phyloP scores from a whole-genome alignment of 108 stramenopile genomes.

The Nannochloropsis gaditana region DNA sequence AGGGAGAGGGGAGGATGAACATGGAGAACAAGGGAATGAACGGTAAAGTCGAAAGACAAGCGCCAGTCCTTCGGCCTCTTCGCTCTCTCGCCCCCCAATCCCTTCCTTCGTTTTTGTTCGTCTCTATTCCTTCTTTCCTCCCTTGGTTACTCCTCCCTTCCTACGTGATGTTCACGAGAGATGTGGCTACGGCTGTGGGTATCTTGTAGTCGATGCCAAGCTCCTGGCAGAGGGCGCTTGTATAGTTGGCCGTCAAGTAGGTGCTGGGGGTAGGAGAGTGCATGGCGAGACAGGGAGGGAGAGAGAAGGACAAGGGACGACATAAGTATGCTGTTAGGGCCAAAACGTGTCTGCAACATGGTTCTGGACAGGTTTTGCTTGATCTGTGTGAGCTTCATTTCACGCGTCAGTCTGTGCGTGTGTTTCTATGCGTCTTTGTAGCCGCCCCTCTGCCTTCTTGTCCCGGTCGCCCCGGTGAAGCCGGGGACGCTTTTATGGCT shows the following conservation, averaged over 20 bases:
- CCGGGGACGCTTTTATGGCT: neutral
- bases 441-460: no score
- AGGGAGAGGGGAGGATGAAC: neutral
- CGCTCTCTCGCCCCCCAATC: neutral
- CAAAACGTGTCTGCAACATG: no score
- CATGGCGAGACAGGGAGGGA: neutral
- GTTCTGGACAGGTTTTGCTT: no score
- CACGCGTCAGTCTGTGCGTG: no score
- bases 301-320: neutral
- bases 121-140: neutral
- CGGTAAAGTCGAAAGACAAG: no score
- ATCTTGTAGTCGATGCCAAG: neutral
- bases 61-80: no score
- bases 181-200: slow-evolving; percentile 11
- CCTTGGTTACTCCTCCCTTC: neutral
- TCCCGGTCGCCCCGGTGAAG: no score
- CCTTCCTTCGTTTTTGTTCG: neutral
- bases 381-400: no score
- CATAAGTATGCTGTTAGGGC: no score
- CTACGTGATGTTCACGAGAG: slow-evolving; percentile 14
- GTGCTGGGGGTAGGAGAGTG: neutral
- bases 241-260: slow-evolving; percentile 10
- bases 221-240: neutral
- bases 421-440: no score
- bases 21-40: neutral